Base-by-base conservation (phyloP, 2,329 filamentous ascomycete species). In the Colletotrichum paranaense region DNA sequence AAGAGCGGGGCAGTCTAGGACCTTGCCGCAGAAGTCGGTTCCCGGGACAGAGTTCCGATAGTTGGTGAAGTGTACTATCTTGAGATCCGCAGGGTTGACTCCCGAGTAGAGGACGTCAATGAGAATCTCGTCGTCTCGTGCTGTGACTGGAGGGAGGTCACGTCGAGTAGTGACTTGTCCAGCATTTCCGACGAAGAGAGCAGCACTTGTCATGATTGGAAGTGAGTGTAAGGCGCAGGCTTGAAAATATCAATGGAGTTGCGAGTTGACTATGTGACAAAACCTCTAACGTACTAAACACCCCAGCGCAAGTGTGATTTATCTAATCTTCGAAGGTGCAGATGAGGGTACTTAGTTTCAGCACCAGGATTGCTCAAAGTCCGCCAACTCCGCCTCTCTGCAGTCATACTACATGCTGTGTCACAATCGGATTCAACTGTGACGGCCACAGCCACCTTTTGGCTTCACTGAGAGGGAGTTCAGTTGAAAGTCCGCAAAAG, bases 11-110 rank as follows among this genome's bases (percentile, higher is more conserved):
- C 42, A 42, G 8, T 66, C 63, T 9, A 57, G 30, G 9, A 53
- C 49, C 9, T 24, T 16, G 11, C 26, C 56, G 49, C 58, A 42
- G 14, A 30, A 55, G 35, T 38, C 46, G 32, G 16, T 30, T 24
- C 26, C 22, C 7, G 62, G 5, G 11, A 68, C 32, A n/a, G 16
- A 14, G 19, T 22, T n/a, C 1, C 55, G 55, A 5, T 2, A 53
- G 24, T 30, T 28, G 11, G 32, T 16, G 28, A 16, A 53, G 4
- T n/a, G 42, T 14, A 30, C 3, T 14, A 32, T 32, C 22, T 42
- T 62, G 28, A 57, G 7, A 32, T 68, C 66, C 2, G 58, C 26
- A 8, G 58, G 58, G 16, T 68, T 68, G n/a, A 63, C 66, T 22
- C 66, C 58, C 11, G 66, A 68, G 24, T 57, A 68, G 16, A 62